A percentile compares a stretch with the other conserved stretches of the same genome.
Evolutionary conservation across 352 stramenopile species (phyloP).

Genomic region (Globisporangium irregulare): DNA sequence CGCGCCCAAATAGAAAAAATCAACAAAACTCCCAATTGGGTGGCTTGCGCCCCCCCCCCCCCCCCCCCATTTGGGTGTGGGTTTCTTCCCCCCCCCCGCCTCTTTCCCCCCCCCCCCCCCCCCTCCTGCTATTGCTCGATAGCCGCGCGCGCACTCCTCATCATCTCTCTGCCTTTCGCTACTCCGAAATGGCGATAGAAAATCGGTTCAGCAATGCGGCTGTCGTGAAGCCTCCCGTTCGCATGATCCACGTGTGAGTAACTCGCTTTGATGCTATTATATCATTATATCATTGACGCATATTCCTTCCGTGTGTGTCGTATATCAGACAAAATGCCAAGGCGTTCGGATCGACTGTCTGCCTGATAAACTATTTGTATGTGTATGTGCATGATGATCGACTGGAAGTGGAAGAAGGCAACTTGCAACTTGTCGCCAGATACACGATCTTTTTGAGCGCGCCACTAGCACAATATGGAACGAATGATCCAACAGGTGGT

Average conservation of each 20-base stretch:
- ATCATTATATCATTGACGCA: background rate
- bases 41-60: too few species aligned
- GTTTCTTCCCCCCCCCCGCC: too few species aligned
- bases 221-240: background rate
- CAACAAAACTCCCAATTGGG: too few species aligned
- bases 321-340: background rate
- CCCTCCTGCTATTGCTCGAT: background rate
- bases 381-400: background rate
- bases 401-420: too few species aligned
- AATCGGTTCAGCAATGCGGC: background rate
- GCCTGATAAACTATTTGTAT: background rate
- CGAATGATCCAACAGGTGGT: background rate
- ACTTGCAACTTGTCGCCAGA: background rate
- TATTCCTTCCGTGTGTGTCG: background rate
- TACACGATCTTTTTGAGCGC: background rate
- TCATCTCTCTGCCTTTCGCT: background rate
- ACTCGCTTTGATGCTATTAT: background rate
- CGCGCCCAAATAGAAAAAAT: too few species aligned
- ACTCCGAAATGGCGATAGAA: background rate
- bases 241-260: background rate
- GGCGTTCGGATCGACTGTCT: background rate
- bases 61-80: too few species aligned
- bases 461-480: background rate
- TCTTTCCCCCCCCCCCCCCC: too few species aligned
- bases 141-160: background rate